These are phyloP conservation scores for Thelephora ganbajun DNA, from an alignment of 768 basidiomycete species.

Conservation along the genomic window DNA sequence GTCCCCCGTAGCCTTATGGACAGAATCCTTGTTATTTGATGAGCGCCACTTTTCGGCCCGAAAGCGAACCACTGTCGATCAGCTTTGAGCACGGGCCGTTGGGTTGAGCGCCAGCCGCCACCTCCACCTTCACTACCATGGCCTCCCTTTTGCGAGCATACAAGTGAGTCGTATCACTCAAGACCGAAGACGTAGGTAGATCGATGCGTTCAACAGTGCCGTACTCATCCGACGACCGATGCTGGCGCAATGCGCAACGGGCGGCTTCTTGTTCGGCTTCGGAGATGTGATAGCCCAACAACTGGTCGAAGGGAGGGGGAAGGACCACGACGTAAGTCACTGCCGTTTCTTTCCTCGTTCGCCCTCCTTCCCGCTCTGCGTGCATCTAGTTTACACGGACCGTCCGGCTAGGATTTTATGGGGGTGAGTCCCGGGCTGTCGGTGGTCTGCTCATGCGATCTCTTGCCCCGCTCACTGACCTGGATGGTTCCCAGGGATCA, in stretches of 20 bases:
- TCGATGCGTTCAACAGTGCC: conserved; percentile 25
- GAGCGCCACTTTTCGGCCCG: no score
- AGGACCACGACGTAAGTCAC: conserved; percentile 56
- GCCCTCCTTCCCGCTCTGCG: background rate
- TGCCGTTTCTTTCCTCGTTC: background rate
- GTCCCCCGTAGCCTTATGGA: no score
- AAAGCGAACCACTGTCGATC: no score
- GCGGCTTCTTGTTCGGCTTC: conserved; percentile 52
- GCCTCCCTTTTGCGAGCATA: conserved; percentile 24
- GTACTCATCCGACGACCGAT: conserved; percentile 48
- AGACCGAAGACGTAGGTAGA: background rate
- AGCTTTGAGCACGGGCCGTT: no score
- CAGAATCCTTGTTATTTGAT: no score
- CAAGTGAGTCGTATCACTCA: conserved; percentile 15
- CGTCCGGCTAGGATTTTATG: conserved; percentile 55
- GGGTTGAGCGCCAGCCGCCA: no score
- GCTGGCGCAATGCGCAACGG: conserved; percentile 48
- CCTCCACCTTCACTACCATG: conserved; percentile 4
- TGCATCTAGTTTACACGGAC: conserved; percentile 38
- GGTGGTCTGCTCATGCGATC: background rate
- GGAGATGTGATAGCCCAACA: conserved; percentile 85
- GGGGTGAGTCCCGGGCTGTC: conserved; percentile 29
- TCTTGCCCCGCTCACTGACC: conserved; percentile 8
- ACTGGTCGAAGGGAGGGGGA: conserved; percentile 57
- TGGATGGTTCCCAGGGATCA: conserved; percentile 25